These are phyloP conservation scores for Mycena amicta DNA, from an alignment of 768 basidiomycete genomes.

Conservation along the genomic window DNA sequence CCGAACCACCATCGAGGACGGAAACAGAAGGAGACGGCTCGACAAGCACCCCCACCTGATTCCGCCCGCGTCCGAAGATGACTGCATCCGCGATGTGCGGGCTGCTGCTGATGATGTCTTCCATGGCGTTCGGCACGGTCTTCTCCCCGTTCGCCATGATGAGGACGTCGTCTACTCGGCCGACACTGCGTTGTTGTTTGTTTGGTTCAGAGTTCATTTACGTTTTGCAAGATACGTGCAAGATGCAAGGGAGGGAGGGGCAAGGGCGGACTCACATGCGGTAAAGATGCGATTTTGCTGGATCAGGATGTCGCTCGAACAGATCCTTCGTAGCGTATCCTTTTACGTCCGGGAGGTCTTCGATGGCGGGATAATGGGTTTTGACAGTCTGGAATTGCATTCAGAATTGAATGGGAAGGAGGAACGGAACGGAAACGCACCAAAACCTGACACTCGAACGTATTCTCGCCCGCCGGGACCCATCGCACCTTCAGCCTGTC, in stretches of 20 bases:
- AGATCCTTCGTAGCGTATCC: conserved; percentile 32
- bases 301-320: conserved; percentile 32
- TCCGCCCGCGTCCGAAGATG: neutral
- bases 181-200: conserved; percentile 19
- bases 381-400: conserved; percentile 14
- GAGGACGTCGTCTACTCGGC: conserved; percentile 30
- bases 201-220: no score
- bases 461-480: conserved; percentile 38
- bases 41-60: conserved; percentile 22
- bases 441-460: conserved; percentile 39
- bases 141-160: conserved; percentile 30
- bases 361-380: conserved; percentile 34
- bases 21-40: conserved; percentile 24
- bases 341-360: conserved; percentile 28
- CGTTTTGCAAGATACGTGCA: neutral
- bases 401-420: neutral
- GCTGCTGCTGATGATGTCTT: conserved; percentile 17
- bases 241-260: no score
- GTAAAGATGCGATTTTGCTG: conserved; percentile 30
- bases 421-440: conserved; percentile 24
- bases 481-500: conserved; percentile 33
- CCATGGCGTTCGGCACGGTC: conserved; percentile 26
- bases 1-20: neutral
- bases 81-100: conserved; percentile 14
- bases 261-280: no score